A percentile compares a stretch with the other conserved stretches of the same genome.
Conservation (phyloP, 2,329 filamentous ascomycete species). For the Scorias spongiosa region DNA sequence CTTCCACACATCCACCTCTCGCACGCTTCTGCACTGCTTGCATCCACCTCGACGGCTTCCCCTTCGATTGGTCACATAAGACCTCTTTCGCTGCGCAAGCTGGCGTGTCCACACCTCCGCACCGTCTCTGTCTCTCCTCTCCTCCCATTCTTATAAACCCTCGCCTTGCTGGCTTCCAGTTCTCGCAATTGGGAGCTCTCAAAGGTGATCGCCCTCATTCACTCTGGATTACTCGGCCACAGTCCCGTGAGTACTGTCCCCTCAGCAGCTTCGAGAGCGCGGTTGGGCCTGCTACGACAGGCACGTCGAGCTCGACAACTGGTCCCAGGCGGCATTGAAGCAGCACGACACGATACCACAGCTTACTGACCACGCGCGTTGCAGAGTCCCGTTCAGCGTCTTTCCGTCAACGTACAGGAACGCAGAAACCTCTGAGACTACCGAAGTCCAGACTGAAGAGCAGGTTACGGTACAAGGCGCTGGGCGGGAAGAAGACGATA, state of each 20-base stretch:
- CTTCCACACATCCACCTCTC: not conserved
- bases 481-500: slow-evolving; percentile 71
- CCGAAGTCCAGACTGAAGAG: slow-evolving; percentile 73
- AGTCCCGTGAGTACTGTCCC: not conserved
- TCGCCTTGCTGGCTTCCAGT: not conserved
- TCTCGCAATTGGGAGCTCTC: not conserved
- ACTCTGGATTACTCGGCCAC: not conserved
- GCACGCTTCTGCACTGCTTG: not conserved
- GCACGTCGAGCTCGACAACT: too few relatives aligned
- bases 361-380: slow-evolving; percentile 1
- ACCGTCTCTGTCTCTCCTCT: not conserved
- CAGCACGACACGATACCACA: too few relatives aligned
- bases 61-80: not conserved
- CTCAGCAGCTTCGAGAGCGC: too few relatives aligned
- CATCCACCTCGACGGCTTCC: not conserved
- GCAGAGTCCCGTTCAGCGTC: slow-evolving; percentile 87
- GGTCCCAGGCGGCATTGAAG: too few relatives aligned
- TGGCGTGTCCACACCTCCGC: not conserved
- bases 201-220: not conserved
- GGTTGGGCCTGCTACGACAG: too few relatives aligned
- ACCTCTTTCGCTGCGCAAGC: not conserved
- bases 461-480: slow-evolving; percentile 67
- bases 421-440: slow-evolving; percentile 47
- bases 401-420: slow-evolving; percentile 95
- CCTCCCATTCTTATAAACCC: not conserved